These are phyloP conservation scores for Aspergillus campestris DNA, from an alignment of 495 filamentous ascomycete species.

Conservation along the genomic window DNA sequence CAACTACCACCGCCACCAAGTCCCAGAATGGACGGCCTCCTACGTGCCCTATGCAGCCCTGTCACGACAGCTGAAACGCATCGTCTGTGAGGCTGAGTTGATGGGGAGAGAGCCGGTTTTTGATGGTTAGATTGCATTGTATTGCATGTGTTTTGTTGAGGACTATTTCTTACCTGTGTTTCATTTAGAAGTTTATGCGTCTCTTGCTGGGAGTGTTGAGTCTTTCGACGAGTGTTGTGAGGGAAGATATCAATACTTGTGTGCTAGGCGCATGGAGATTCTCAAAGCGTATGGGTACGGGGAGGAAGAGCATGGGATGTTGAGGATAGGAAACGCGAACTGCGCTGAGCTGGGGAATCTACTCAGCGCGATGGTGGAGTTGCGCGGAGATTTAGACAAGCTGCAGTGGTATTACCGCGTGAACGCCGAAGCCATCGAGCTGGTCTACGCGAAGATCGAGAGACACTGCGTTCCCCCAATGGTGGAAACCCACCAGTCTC, in stretches of 20 bases:
- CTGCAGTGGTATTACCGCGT: constrained; percentile 5
- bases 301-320: not conserved
- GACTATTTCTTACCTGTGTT: too few relatives aligned
- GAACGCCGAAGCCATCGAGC: constrained; percentile 7
- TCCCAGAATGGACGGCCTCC: constrained; percentile 15
- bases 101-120: too few relatives aligned
- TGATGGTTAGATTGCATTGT: too few relatives aligned
- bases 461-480: not conserved
- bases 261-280: too few relatives aligned
- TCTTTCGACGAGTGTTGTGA: too few relatives aligned
- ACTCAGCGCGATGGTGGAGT: not conserved
- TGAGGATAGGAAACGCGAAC: not conserved
- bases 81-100: too few relatives aligned
- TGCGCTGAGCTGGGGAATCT: not conserved
- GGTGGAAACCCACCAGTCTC: not conserved
- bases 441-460: constrained; percentile 5
- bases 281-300: too few relatives aligned
- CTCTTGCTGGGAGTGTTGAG: too few relatives aligned
- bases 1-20: constrained; percentile 9
- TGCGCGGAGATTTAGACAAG: constrained; percentile 6
- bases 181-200: too few relatives aligned
- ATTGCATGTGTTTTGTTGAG: too few relatives aligned
- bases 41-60: constrained; percentile 18
- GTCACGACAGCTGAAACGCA: constrained; percentile 7
- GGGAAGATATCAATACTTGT: too few relatives aligned